Percentiles rank a stretch among this genome's conserved stretches.
phyloP scores from a whole-genome alignment of 2,329 filamentous ascomycete species.

The Myriosclerotinia duriaeana region DNA sequence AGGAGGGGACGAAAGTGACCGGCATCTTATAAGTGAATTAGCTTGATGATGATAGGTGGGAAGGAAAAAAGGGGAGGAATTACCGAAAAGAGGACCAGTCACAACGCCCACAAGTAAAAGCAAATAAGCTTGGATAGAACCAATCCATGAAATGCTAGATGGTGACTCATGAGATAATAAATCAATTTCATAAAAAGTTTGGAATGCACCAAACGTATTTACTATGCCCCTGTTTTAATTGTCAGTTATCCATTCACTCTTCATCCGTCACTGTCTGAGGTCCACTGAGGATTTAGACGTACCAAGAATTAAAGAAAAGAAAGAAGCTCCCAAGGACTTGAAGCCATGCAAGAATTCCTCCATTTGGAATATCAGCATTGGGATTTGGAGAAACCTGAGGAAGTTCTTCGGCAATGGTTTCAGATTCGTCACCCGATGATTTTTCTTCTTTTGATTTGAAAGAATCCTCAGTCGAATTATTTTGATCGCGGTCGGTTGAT shows the following conservation, averaged over 20 bases:
- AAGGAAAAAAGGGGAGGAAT: neutral
- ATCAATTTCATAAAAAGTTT: slow-evolving; percentile 51
- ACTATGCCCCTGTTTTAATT: slow-evolving; percentile 41
- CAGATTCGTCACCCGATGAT: neutral
- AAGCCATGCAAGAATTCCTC: slow-evolving; percentile 54
- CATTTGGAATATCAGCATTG: slow-evolving; percentile 41
- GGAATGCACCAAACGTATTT: slow-evolving; percentile 55
- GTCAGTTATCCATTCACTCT: neutral
- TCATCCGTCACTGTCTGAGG: neutral
- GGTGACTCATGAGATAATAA: slow-evolving; percentile 44
- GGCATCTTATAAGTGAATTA: slow-evolving; percentile 43
- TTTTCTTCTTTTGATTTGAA: neutral
- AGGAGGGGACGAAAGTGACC: slow-evolving; percentile 48
- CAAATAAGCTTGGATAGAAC: slow-evolving; percentile 49
- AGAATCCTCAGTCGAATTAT: neutral
- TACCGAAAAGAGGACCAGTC: slow-evolving; percentile 44
- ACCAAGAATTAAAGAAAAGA: slow-evolving; percentile 57
- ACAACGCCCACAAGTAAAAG: slow-evolving; percentile 47
- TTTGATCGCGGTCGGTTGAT: slow-evolving; percentile 4
- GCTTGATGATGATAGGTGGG: neutral
- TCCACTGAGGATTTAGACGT: neutral
- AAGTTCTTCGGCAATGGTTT: slow-evolving; percentile 10
- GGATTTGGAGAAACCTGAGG: neutral
- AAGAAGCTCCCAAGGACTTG: slow-evolving; percentile 53
- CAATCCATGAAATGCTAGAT: slow-evolving; percentile 48